Conservation (phyloP, 805 yeast genomes). For the Candida arabinofermentans region DNA sequence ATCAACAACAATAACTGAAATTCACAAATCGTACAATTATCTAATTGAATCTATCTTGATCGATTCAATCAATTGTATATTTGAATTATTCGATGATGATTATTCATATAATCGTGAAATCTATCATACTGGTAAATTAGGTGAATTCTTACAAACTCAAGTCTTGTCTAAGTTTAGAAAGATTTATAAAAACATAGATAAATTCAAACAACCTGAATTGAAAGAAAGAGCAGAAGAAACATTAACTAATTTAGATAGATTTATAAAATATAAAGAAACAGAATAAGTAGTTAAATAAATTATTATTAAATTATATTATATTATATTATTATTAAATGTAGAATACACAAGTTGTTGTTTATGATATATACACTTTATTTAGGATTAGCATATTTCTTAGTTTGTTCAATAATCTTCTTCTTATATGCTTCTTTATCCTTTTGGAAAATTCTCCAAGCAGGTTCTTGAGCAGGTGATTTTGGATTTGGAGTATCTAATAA, state of each 20-base stretch:
- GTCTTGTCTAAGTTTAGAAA: conserved; percentile 46
- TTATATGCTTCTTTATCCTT: conserved; percentile 68
- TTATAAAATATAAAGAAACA: conserved; percentile 66
- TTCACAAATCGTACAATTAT: conserved; percentile 23
- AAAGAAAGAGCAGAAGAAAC: conserved; percentile 67
- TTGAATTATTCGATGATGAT: conserved; percentile 78
- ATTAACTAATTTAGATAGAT: conserved; percentile 61
- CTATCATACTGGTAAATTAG: conserved; percentile 53
- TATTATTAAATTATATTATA: neutral
- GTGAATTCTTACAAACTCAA: conserved; percentile 35
- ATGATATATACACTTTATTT: conserved; percentile 4
- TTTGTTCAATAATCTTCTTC: conserved; percentile 76
- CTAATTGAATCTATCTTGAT: conserved; percentile 33
- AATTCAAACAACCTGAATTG: conserved; percentile 51
- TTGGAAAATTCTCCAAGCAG: conserved; percentile 86
- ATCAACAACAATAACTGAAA: conserved; percentile 12
- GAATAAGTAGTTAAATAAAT: conserved; percentile 27
- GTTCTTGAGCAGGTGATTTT: conserved; percentile 95
- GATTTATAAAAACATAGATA: conserved; percentile 61
- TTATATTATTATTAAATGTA: neutral
- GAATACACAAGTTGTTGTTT: too few species aligned
- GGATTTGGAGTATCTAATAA: conserved; percentile 88
- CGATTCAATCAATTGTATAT: conserved; percentile 62
- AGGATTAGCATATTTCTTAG: conserved; percentile 56
- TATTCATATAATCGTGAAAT: conserved; percentile 65